A percentile compares a stretch with the other conserved stretches of the same genome.
phyloP scores from a whole-genome alignment of 179 eudicot genomes.

The Sideroxylon spinosum region DNA sequence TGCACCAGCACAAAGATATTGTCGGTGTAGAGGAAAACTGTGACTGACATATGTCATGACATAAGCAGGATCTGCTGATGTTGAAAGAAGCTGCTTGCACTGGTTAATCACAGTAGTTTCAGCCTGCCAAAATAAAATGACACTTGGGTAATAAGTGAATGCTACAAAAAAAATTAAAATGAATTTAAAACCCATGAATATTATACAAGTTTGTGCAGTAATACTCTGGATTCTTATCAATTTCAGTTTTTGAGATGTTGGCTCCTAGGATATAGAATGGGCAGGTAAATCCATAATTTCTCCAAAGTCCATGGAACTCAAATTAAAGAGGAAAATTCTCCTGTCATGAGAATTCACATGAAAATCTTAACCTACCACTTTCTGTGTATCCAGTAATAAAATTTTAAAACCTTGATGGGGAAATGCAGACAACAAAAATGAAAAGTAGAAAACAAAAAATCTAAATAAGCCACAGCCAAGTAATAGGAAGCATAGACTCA shows the following conservation, averaged over 20 bases:
- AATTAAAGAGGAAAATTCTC: not conserved
- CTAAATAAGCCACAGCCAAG: not conserved
- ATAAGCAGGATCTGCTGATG: constrained; percentile 81
- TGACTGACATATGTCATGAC: constrained; percentile 69
- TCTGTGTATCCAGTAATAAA: not conserved
- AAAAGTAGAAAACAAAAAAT: not conserved
- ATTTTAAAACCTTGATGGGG: not conserved
- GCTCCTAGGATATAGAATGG: not conserved
- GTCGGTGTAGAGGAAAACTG: constrained; percentile 83
- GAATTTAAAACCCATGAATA: not conserved
- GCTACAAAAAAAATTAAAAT: not conserved
- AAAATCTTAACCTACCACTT: not conserved
- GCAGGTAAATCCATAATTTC: not conserved
- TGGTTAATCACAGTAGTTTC: constrained; percentile 90
- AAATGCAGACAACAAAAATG: not conserved
- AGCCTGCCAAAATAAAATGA: constrained; percentile 57
- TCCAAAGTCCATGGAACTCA: not conserved
- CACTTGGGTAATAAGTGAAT: not conserved
- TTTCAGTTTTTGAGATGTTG: not conserved
- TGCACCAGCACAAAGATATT: constrained; percentile 96
- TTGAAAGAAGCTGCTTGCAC: constrained; percentile 86
- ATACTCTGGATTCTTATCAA: not conserved
- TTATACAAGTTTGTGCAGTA: not conserved
- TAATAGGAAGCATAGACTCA: not conserved
- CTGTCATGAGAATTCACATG: not conserved